Base-by-base conservation (phyloP, 1,139 yeast species). In the Lodderomyces parapsilosis region DNA sequence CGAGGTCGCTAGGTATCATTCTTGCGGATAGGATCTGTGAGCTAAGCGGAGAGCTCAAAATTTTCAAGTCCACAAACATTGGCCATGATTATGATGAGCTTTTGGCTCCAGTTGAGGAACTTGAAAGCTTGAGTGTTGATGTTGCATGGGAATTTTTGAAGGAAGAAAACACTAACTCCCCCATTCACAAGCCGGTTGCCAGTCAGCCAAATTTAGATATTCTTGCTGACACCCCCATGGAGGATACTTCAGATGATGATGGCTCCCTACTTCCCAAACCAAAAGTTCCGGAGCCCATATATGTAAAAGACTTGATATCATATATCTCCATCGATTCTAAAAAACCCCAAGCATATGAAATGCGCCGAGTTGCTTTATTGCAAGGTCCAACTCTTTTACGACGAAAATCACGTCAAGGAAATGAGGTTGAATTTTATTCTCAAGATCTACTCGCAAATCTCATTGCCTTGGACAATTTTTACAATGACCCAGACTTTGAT, bases 301-400 rank as follows among this genome's bases (percentile, higher is more conserved):
- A 83, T 53, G 65, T 86, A 23, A 78, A 79, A 47, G 87, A 82
- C 41, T 61, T 85, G n/a, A 50, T 83, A n/a, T 63, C 64, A 8
- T 85, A 83, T 50, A 57, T 86, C 13, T 56, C 58, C 9, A 55
- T 66, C 0, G 83, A 80, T 42, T 51, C 66, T 1, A 69, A 69
- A 22, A 70, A 68, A 38, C 62, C 66, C 1, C 61, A 66, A 40
- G 77, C 83, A 0, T 76, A 68, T 51, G 83, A 79, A 28, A 81
- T 78, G 64, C 71, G 68, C 27, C 58, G 63, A 33, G 46, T 73
- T 8, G 87, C 86, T 0, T 66, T 83, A n/a, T 55, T 56, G 1
- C 48, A 60, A 15, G 87, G 84, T 0, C 78, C 88, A 0, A 71
- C 73, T 1, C 65, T 85, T 42, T 68, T 85, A 7, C 59, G 80